phyloP scores from a whole-genome alignment of 176 grass and related monocot genomes.

The Raddia distichophylla region DNA sequence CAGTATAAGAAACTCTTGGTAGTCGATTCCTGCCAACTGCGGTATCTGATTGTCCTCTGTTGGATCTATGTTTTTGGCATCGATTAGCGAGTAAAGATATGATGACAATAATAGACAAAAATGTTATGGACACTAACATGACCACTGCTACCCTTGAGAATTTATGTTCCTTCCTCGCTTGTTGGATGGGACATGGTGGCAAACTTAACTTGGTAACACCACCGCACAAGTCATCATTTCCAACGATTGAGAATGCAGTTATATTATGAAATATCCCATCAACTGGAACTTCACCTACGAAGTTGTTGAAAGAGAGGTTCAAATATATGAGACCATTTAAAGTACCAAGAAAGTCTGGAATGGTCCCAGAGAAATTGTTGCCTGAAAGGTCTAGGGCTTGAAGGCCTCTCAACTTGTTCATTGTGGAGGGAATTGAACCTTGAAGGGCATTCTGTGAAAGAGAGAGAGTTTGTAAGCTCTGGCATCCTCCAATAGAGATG shows the following conservation, averaged over 20 bases:
- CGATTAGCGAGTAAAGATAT: background rate
- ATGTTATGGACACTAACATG: background rate
- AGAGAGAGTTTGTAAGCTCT: background rate
- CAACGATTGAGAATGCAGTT: constrained; percentile 18
- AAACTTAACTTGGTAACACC: constrained; percentile 1
- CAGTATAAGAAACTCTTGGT: constrained; percentile 35
- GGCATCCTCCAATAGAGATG: background rate
- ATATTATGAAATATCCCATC: constrained; percentile 3
- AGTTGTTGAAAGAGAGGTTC: constrained; percentile 36
- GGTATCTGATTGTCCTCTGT: background rate
- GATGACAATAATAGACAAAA: background rate
- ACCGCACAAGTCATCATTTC: constrained; percentile 7
- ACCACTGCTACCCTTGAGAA: constrained; percentile 5
- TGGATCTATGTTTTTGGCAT: constrained; percentile 2
- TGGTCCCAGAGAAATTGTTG: constrained; percentile 28
- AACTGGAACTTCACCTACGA: constrained; percentile 19
- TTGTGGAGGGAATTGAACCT: background rate
- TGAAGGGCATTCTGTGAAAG: background rate
- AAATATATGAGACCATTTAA: background rate
- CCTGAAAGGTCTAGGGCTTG: constrained; percentile 26
- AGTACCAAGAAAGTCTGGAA: background rate
- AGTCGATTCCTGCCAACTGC: background rate
- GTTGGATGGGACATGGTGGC: constrained; percentile 9
- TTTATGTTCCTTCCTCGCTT: background rate
- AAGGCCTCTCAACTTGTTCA: background rate